Evolutionary conservation across 2,329 filamentous ascomycete genomes (phyloP), one percentile per base, ranked within the genome.

Genomic region (Apiospora marii): DNA sequence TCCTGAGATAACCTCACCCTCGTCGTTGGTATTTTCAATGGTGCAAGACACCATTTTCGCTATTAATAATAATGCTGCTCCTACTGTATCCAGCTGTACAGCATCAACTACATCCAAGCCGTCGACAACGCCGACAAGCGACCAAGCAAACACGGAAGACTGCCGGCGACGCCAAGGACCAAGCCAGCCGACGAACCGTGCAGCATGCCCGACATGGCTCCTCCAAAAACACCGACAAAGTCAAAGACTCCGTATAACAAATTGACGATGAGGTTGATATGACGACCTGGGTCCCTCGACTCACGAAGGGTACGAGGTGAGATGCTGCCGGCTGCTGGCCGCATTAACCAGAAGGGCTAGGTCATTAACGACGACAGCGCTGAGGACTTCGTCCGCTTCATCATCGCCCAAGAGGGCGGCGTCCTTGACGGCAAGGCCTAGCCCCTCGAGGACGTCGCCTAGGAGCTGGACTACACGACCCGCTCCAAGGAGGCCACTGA

Each of bases 271-370:
- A 46, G 41, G 41, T 43, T 43, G 37, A 46, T 13, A 73, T 1
- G 72, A 71, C 37, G 64, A 68, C n/a, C 75, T 72, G 1, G 72
- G 69, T 37, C 73, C 73, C 22, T 75, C 73, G 67, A 67, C 75
- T 6, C 72, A 71, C 22, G 76, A 76, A 37, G 77, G 77, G 8
- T 78, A 78, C 48, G 79, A 81, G 79, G 79, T 44, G 79, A 81
- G 75, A 79, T 81, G 79, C 79, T 81, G 43, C 80, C 80, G 27
- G 80, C 80, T 14, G 80, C 80, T 22, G 80, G 80, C 46, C 80
- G 85, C 68, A 80, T 90, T 72, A 89, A 86, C 76, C 85, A 85
- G 72, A 84, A 87, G 34, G 88, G 88, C n/a, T 86, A 88, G 74
- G 85, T 90, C 14, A 81, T 90, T 48, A 87, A 89, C 78, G 85